These are phyloP conservation scores for Drosera capensis DNA, from an alignment of 148 eudicot genomes.

Conservation along the genomic window DNA sequence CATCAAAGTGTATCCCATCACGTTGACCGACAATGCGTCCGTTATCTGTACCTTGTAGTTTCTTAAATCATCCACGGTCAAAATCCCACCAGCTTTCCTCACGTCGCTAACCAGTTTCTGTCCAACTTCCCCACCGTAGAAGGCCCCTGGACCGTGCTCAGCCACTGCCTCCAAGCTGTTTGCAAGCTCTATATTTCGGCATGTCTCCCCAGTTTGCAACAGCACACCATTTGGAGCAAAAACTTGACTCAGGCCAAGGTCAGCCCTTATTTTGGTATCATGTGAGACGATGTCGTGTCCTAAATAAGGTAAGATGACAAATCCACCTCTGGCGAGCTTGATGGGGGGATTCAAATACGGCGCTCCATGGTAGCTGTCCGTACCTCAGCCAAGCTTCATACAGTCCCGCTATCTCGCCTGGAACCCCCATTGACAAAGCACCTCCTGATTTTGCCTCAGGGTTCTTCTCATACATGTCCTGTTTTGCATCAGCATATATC, in stretches of 20 bases:
- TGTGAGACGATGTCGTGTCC: slow-evolving; percentile 14
- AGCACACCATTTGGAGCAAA: slow-evolving; percentile 70
- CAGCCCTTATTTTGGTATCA: slow-evolving; percentile 22
- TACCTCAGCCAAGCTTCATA: slow-evolving; percentile 62
- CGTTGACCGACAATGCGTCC: slow-evolving; percentile 39
- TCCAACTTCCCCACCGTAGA: slow-evolving; percentile 62
- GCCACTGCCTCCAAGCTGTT: slow-evolving; percentile 46
- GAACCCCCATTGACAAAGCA: slow-evolving; percentile 75
- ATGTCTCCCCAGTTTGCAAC: slow-evolving; percentile 57
- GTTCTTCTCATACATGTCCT: slow-evolving; percentile 58
- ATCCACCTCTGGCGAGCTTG: slow-evolving; percentile 53
- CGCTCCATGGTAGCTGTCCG: slow-evolving; percentile 67
- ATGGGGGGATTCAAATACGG: slow-evolving; percentile 61
- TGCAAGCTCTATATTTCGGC: slow-evolving; percentile 65
- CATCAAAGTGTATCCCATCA: slow-evolving; percentile 52
- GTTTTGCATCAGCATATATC: no score
- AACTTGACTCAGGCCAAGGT: slow-evolving; percentile 56
- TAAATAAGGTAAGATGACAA: slow-evolving; percentile 46
- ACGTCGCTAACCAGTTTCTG: slow-evolving; percentile 63
- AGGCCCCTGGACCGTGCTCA: slow-evolving; percentile 52
- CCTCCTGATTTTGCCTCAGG: slow-evolving; percentile 34
- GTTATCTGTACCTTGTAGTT: slow-evolving; percentile 43
- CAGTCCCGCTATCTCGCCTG: slow-evolving; percentile 82
- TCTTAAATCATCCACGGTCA: slow-evolving; percentile 76
- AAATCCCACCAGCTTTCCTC: slow-evolving; percentile 62